phyloP scores from a whole-genome alignment of 73 alveolate species.

The Breviolum minutum region DNA sequence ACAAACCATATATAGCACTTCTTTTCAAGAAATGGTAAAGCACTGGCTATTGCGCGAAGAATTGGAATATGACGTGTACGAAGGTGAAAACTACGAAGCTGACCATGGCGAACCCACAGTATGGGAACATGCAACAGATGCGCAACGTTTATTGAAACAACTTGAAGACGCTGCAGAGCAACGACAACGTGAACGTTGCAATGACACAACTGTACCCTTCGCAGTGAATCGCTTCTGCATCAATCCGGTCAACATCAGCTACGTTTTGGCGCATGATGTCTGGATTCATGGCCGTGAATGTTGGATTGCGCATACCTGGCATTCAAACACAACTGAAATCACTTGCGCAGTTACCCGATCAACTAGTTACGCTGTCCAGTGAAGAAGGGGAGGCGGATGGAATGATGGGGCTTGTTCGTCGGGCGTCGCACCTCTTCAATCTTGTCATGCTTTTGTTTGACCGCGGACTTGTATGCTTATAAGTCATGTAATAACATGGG shows the following conservation, averaged over 20 bases:
- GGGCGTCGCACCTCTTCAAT: no score
- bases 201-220: no score
- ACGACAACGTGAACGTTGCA: neutral
- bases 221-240: no score
- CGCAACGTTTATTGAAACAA: neutral
- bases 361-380: neutral
- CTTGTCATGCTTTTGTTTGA: no score
- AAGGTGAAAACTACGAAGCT: neutral
- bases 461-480: no score
- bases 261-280: slow-evolving; percentile 21
- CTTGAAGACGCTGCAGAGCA: neutral
- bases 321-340: neutral
- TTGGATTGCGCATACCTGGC: slow-evolving; percentile 6
- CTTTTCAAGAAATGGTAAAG: no score
- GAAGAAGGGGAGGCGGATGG: slow-evolving; percentile 8
- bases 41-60: neutral
- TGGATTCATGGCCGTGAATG: slow-evolving; percentile 7
- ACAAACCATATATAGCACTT: no score
- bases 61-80: neutral
- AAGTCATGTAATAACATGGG: no score
- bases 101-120: neutral
- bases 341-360: neutral
- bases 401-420: no score
- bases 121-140: neutral
- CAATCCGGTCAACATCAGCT: no score